phyloP scores from a whole-genome alignment of 176 grass and related monocot species.

The Oryza officinalis region DNA sequence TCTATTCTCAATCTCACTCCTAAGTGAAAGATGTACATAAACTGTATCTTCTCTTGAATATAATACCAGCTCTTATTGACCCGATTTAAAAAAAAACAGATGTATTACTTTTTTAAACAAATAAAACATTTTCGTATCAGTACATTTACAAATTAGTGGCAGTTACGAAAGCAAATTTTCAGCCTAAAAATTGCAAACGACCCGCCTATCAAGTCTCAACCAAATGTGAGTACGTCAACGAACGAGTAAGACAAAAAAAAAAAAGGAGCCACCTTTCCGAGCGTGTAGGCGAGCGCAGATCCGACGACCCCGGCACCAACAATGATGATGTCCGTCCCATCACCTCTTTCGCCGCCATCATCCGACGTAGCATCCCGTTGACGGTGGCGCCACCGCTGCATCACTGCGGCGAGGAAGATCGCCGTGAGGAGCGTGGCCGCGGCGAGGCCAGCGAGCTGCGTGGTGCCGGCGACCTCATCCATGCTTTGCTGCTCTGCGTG shows the following conservation, averaged over 20 bases:
- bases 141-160: conserved; percentile 28
- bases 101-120: background rate
- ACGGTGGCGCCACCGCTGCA: background rate
- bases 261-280: conserved; percentile 61
- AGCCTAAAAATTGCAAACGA: background rate
- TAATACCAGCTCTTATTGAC: too few relatives aligned
- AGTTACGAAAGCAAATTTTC: background rate
- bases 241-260: background rate
- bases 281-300: conserved; percentile 89
- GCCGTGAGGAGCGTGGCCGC: background rate
- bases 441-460: background rate
- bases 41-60: too few relatives aligned
- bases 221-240: background rate
- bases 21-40: too few relatives aligned
- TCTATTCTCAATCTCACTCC: too few relatives aligned
- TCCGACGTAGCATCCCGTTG: background rate
- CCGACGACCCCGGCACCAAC: conserved; percentile 94
- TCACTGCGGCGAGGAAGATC: background rate
- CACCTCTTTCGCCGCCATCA: conserved; percentile 1
- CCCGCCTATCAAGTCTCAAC: background rate
- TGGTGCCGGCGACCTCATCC: background rate
- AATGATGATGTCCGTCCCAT: conserved; percentile 63
- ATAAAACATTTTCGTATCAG: conserved; percentile 12
- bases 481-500: background rate
- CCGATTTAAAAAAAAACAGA: too few relatives aligned